Base-by-base conservation (phyloP, 2,329 filamentous ascomycete genomes). In the Diplodia mutila region DNA sequence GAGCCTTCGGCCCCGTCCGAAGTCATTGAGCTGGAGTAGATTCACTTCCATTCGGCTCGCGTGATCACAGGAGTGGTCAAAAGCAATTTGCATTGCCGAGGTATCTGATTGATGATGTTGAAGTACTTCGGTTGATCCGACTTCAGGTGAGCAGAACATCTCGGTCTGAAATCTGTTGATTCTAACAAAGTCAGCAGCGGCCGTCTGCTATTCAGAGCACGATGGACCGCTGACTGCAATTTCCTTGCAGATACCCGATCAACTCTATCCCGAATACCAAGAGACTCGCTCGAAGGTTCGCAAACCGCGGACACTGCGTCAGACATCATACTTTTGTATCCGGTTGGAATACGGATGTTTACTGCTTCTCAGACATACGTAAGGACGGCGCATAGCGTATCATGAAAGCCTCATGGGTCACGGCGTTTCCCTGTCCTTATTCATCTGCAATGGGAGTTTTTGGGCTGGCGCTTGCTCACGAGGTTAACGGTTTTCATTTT, bases 1-100 rank as follows among this genome's bases (percentile, higher is more conserved):
- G 4, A 25, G 4, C 29, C 59, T 7, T 23, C 46, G 21, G 14
- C 11, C 4, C 23, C n/a, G 3, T 32, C 59, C 11, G 46, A 25
- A 52, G 59, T 63, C 12, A 63, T 63, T n/a, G 59, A 63, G 46
- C 59, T 63, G 18, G 59, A 63, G 18, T 63, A 63, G 46, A 46
- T 11, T 11, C 7, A 11, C 11, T 37, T 37, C 34, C 11, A 37
- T 37, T 37, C 34, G 1, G 11, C 34, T 14, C 12, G 11, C 34
- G 11, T 37, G 12, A 12, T 11, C 1, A 37, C 9, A 37, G 29
- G 9, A 18, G 8, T 42, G 39, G 14, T 16, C 39, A 42, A 18
- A 18, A 18, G 18, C 18, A 21, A 46, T 9, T n/a, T 11, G 18
- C 42, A 6, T 9, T 46, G 37, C 37, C 4, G 42, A 46, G 42